Percentiles rank a stretch among this genome's conserved stretches.
Conservation (phyloP, 768 basidiomycete species). For the Rhodotorula diobovata region DNA sequence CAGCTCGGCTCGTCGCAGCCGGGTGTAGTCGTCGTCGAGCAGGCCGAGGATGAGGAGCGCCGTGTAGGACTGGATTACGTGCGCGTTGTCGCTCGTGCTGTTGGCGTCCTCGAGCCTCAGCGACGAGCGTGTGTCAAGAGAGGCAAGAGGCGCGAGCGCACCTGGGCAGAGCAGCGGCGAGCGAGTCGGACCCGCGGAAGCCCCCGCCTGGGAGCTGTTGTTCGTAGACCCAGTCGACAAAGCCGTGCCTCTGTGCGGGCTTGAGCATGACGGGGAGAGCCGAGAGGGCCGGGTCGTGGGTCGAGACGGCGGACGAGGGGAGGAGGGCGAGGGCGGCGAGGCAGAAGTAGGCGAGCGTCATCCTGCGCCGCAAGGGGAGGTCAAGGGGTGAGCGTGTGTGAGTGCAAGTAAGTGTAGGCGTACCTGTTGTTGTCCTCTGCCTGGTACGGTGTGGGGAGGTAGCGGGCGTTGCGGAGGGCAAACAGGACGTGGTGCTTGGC, state of each 20-base stretch:
- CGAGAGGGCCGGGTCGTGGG: constrained; percentile 46
- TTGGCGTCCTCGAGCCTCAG: too few species aligned
- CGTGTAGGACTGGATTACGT: constrained; percentile 91
- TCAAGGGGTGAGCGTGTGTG: not conserved
- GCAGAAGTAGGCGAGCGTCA: constrained; percentile 84
- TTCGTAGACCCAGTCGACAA: constrained; percentile 83
- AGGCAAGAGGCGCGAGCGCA: not conserved
- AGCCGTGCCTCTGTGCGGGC: constrained; percentile 57
- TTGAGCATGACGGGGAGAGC: constrained; percentile 50
- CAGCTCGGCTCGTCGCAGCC: constrained; percentile 67
- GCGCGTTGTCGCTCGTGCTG: constrained; percentile 68
- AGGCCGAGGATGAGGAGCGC: constrained; percentile 77
- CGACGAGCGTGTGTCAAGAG: not conserved
- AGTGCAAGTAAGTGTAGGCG: constrained; percentile 16
- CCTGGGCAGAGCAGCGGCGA: constrained; percentile 19
- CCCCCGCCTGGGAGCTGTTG: constrained; percentile 56
- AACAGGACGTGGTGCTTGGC: constrained; percentile 32
- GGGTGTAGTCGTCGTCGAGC: constrained; percentile 74
- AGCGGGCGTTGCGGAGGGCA: constrained; percentile 59
- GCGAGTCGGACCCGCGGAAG: constrained; percentile 55
- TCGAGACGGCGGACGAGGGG: constrained; percentile 9
- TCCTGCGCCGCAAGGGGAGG: constrained; percentile 52
- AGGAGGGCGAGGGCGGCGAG: constrained; percentile 77
- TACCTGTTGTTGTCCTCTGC: constrained; percentile 71
- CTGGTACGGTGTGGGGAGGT: constrained; percentile 64